phyloP scores from a whole-genome alignment of 2,329 filamentous ascomycete species.

The Colletotrichum sojae region DNA sequence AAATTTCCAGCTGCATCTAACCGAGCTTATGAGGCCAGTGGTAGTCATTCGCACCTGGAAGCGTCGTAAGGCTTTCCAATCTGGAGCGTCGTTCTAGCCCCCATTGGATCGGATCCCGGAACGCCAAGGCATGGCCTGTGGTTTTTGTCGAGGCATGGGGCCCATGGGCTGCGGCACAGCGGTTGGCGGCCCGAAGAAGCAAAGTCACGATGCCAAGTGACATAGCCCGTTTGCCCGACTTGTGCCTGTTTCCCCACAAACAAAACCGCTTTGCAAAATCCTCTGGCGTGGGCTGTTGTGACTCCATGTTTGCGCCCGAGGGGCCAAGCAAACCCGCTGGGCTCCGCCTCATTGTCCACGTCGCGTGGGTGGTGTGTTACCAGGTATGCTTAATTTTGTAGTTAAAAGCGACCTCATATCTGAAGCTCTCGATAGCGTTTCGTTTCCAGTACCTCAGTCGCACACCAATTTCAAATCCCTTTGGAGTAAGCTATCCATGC shows the following conservation, averaged over 20 bases:
- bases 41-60: too few relatives aligned
- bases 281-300: neutral
- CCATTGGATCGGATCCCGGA: neutral
- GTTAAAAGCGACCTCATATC: neutral
- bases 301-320: neutral
- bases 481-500: neutral
- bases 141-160: too few relatives aligned
- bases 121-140: too few relatives aligned
- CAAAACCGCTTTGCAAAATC: neutral
- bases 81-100: too few relatives aligned
- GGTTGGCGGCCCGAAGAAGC: neutral
- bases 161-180: slow-evolving; percentile 22
- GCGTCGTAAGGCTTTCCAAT: too few relatives aligned
- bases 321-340: neutral
- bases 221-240: slow-evolving; percentile 7
- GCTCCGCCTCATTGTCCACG: neutral
- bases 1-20: too few relatives aligned
- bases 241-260: neutral
- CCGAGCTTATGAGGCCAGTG: too few relatives aligned
- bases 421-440: too few relatives aligned
- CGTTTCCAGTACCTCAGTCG: too few relatives aligned
- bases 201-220: neutral
- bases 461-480: neutral
- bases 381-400: neutral
- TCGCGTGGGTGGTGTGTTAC: neutral